Conservation (phyloP, 495 filamentous ascomycete genomes). For the Aspergillus heteromorphus region DNA sequence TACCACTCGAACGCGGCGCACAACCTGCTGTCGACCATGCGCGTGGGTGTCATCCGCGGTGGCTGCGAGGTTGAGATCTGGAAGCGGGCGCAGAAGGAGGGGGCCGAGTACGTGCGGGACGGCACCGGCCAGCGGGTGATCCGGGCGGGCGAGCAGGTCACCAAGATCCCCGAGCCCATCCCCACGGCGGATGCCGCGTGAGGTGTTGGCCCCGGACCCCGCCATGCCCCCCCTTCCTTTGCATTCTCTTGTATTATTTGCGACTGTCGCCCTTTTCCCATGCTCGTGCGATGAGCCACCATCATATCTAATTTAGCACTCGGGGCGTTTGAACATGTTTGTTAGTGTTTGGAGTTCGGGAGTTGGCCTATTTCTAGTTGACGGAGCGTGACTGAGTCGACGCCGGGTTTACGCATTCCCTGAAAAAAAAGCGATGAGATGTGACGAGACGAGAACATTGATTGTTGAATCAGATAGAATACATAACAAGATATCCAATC, state of each 20-base stretch:
- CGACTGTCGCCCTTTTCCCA: not conserved
- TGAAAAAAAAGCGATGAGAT: not conserved
- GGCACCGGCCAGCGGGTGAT: slow-evolving; percentile 76
- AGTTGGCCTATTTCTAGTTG: not conserved
- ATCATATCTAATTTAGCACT: not conserved
- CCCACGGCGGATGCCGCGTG: not conserved
- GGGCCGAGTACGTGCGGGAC: slow-evolving; percentile 73
- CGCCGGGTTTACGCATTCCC: not conserved
- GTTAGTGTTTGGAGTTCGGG: not conserved
- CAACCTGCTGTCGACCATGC: slow-evolving; percentile 94
- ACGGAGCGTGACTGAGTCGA: slow-evolving; percentile 1
- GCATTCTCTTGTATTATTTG: not conserved
- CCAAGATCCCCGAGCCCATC: slow-evolving; percentile 54
- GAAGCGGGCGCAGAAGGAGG: slow-evolving; percentile 90
- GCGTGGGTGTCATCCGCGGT: slow-evolving; percentile 92
- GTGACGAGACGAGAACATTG: not conserved
- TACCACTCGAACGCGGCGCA: slow-evolving; percentile 97
- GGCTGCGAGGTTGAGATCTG: slow-evolving; percentile 98
- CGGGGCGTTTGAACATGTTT: not conserved
- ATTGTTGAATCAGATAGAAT: not conserved
- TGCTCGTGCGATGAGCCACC: not conserved
- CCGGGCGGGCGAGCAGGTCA: slow-evolving; percentile 85
- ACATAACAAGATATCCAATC: not conserved
- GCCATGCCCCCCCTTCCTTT: too few species aligned
- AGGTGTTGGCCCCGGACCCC: too few species aligned